phyloP scores from a whole-genome alignment of 768 basidiomycete species.

The Agrocybe praecox region DNA sequence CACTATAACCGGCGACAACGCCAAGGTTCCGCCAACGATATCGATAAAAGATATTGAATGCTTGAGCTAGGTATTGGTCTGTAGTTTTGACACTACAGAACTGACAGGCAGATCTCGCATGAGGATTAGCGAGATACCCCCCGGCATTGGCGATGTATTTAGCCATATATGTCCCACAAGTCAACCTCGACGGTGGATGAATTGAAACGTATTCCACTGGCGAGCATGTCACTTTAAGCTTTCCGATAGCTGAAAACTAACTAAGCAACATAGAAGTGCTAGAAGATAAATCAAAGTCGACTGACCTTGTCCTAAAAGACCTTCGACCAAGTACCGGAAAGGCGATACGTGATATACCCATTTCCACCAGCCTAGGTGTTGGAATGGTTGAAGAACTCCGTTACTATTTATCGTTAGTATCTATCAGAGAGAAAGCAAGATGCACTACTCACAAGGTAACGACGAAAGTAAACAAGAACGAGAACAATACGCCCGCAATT shows the following conservation, averaged over 20 bases:
- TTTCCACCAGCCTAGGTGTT: constrained; percentile 62
- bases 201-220: constrained; percentile 53
- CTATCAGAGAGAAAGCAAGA: neutral
- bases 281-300: neutral
- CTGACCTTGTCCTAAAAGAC: constrained; percentile 44
- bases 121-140: constrained; percentile 59
- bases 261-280: neutral
- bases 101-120: constrained; percentile 49
- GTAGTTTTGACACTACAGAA: constrained; percentile 62
- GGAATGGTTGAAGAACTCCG: constrained; percentile 65
- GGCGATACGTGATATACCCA: constrained; percentile 67
- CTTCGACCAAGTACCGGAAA: constrained; percentile 51
- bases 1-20: constrained; percentile 37
- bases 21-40: constrained; percentile 59
- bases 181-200: constrained; percentile 52
- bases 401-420: constrained; percentile 34
- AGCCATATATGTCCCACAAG: constrained; percentile 54
- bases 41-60: constrained; percentile 59
- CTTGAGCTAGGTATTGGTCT: constrained; percentile 52
- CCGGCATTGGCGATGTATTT: constrained; percentile 51
- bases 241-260: constrained; percentile 15
- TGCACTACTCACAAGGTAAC: constrained; percentile 54
- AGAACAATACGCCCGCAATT: constrained; percentile 57
- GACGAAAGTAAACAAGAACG: constrained; percentile 58
- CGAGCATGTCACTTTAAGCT: constrained; percentile 46